These are phyloP conservation scores for Candida bentonensis DNA, from an alignment of 805 yeast species.

Conservation along the genomic window DNA sequence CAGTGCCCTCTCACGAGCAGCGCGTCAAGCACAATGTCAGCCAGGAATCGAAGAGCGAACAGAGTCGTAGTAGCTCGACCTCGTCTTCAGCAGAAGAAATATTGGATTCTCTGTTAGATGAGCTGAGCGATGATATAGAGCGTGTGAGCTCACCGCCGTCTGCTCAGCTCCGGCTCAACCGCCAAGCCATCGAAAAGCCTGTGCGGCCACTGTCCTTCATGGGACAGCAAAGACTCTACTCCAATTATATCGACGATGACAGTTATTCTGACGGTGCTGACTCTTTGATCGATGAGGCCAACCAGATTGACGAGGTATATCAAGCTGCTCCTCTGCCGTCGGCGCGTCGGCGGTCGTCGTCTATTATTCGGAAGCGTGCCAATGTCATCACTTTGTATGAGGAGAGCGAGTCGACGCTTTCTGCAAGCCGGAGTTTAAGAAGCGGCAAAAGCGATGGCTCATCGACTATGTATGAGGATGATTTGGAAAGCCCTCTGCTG, in stretches of 20 bases:
- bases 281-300: background rate
- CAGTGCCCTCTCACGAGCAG: too few relatives aligned
- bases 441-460: background rate
- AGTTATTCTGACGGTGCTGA: background rate
- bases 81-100: background rate
- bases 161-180: background rate
- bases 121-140: background rate
- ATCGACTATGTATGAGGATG: background rate
- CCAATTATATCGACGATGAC: background rate
- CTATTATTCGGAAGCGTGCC: background rate
- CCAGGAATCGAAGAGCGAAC: background rate
- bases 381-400: background rate
- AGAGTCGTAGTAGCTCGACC: background rate
- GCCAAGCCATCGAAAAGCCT: background rate
- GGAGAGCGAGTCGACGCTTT: background rate
- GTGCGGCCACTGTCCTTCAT: background rate
- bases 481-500: background rate
- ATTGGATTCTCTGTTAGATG: background rate
- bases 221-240: background rate
- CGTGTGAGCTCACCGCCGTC: background rate
- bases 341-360: background rate
- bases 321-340: background rate
- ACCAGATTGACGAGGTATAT: background rate
- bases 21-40: too few relatives aligned
- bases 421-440: background rate